Conservation (phyloP, 2,329 filamentous ascomycete species). For the Metarhizium album region DNA sequence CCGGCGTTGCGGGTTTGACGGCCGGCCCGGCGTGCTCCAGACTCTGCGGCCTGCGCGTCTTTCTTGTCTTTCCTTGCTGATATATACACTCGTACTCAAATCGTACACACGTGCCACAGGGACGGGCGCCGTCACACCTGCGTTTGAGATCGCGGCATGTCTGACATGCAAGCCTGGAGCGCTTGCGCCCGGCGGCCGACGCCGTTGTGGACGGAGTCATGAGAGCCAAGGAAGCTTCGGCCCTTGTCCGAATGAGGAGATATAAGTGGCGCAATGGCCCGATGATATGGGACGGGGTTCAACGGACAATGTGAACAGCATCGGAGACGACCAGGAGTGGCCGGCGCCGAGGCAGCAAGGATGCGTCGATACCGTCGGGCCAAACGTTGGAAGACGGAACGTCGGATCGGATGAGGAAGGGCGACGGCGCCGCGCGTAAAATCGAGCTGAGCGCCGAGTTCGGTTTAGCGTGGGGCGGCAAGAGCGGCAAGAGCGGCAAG, state of each 20-base stretch:
- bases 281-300: neutral
- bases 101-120: slow-evolving; percentile 41
- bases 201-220: slow-evolving; percentile 1
- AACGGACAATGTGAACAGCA: neutral
- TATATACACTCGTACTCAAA: slow-evolving; percentile 44
- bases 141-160: slow-evolving; percentile 45
- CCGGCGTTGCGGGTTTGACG: neutral
- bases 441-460: neutral
- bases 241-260: neutral
- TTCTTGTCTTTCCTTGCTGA: slow-evolving; percentile 11
- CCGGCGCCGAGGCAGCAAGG: neutral
- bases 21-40: neutral
- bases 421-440: neutral
- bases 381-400: neutral
- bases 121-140: slow-evolving; percentile 41
- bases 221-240: neutral
- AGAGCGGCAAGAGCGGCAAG: too few relatives aligned
- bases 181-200: slow-evolving; percentile 15
- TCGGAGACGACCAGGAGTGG: neutral
- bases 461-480: neutral
- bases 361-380: neutral
- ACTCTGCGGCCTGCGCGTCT: neutral
- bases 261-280: neutral
- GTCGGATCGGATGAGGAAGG: neutral
- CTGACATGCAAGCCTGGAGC: slow-evolving; percentile 35